phyloP scores from a whole-genome alignment of 352 stramenopile species.

The Phytophthora nicotianae region DNA sequence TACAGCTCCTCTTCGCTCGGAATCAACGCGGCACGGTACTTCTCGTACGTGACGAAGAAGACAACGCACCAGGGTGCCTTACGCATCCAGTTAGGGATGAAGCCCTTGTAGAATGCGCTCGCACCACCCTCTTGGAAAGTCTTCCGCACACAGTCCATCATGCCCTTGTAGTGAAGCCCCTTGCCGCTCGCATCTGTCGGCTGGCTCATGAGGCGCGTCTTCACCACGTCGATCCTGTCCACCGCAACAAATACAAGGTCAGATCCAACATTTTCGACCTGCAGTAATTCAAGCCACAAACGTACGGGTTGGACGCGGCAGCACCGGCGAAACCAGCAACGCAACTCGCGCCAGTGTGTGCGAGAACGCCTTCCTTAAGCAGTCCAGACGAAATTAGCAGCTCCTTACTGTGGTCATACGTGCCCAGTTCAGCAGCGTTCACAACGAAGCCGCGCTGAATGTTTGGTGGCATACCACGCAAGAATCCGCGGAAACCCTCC shows the following conservation, averaged over 20 bases:
- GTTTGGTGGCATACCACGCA: conserved; percentile 84
- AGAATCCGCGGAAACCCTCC: conserved; percentile 73
- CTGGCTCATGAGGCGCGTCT: conserved; percentile 86
- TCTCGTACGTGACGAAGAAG: conserved; percentile 90
- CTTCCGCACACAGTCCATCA: conserved; percentile 72
- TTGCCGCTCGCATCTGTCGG: conserved; percentile 59
- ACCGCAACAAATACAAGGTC: conserved; percentile 3
- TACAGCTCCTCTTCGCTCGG: conserved; percentile 33
- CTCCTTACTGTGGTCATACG: conserved; percentile 89
- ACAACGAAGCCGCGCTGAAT: conserved; percentile 88
- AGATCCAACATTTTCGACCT: conserved; percentile 5
- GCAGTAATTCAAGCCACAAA: not conserved
- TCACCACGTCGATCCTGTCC: conserved; percentile 81
- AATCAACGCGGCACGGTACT: conserved; percentile 59
- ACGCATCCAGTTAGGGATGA: conserved; percentile 88
- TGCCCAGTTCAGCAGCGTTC: conserved; percentile 85
- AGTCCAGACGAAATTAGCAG: conserved; percentile 69
- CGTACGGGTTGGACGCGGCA: conserved; percentile 76
- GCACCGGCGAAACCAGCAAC: conserved; percentile 80
- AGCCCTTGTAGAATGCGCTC: conserved; percentile 85
- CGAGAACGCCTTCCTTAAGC: conserved; percentile 63
- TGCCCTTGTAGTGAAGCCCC: conserved; percentile 67
- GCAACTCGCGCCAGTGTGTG: conserved; percentile 76
- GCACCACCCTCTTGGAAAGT: conserved; percentile 73
- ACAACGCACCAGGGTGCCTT: conserved; percentile 87